Conservation (phyloP, 164 flowering plant genomes). For the Stephania yunnanensis region DNA sequence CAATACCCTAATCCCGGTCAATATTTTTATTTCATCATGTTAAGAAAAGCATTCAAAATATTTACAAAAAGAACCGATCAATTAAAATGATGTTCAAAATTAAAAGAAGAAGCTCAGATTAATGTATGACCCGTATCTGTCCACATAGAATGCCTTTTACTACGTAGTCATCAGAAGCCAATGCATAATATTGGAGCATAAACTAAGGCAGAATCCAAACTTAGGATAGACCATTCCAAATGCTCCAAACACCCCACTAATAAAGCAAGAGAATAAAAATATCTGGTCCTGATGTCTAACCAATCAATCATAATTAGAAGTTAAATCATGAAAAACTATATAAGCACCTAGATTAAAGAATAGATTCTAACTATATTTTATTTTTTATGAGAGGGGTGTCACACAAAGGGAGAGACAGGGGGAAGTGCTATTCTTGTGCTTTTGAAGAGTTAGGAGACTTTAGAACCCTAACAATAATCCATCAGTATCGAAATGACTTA, state of each 20-base stretch:
- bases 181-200: constrained; percentile 56
- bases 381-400: too few relatives aligned
- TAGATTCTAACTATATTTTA: not conserved
- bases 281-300: not conserved
- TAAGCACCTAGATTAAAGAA: not conserved
- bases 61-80: not conserved
- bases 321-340: not conserved
- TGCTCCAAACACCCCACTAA: constrained; percentile 36
- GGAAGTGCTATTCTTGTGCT: too few relatives aligned
- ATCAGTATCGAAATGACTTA: not conserved
- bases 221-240: constrained; percentile 49
- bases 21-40: not conserved
- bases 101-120: not conserved
- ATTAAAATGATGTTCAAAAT: not conserved
- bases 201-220: constrained; percentile 48
- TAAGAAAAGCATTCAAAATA: not conserved
- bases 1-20: not conserved
- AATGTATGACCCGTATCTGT: constrained; percentile 83
- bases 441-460: not conserved
- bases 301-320: not conserved
- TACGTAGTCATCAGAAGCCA: constrained; percentile 81
- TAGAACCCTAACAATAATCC: not conserved
- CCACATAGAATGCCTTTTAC: constrained; percentile 60
- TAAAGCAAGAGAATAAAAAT: not conserved
- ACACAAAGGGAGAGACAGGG: too few relatives aligned